Percentiles rank a stretch among this genome's conserved stretches.
Conservation (phyloP, 2,329 filamentous ascomycete genomes). For the Sporothrix phasma region DNA sequence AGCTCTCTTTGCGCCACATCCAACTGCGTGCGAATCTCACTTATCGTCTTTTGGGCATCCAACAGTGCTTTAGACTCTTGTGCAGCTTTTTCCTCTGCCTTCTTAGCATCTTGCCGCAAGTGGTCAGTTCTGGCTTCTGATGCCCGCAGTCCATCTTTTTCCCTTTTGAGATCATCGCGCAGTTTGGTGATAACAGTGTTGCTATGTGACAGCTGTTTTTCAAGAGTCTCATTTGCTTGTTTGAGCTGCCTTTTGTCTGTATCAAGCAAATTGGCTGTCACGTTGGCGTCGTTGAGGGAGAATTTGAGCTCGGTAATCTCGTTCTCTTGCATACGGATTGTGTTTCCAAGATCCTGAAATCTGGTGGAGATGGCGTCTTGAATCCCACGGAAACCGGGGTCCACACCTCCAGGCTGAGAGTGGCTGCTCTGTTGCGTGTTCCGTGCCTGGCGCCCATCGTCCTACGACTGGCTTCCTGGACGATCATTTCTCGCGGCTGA, state of each 20-base stretch:
- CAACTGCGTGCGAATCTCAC: constrained; percentile 27
- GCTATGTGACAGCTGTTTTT: constrained; percentile 24
- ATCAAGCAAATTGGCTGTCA: constrained; percentile 5
- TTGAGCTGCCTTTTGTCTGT: constrained; percentile 16
- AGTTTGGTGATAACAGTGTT: constrained; percentile 24
- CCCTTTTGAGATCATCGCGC: constrained; percentile 28
- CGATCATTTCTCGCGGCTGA: background rate
- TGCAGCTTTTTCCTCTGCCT: background rate
- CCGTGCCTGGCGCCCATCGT: background rate
- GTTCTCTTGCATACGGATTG: constrained; percentile 3
- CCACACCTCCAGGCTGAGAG: background rate
- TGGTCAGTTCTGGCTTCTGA: constrained; percentile 38
- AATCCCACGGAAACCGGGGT: constrained; percentile 2
- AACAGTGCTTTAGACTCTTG: constrained; percentile 25
- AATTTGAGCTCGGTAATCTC: constrained; percentile 16
- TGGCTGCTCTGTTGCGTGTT: background rate
- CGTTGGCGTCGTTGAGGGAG: constrained; percentile 11
- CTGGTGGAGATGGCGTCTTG: constrained; percentile 14
- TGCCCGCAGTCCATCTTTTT: constrained; percentile 34
- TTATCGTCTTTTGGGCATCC: constrained; percentile 23
- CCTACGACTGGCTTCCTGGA: background rate
- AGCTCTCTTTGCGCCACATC: constrained; percentile 27
- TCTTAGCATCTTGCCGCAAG: constrained; percentile 24
- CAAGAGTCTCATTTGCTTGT: constrained; percentile 17
- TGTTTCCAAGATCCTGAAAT: constrained; percentile 11